These are phyloP conservation scores for Suhomyces sp. DNA, from an alignment of 805 yeast genomes.

Conservation along the genomic window DNA sequence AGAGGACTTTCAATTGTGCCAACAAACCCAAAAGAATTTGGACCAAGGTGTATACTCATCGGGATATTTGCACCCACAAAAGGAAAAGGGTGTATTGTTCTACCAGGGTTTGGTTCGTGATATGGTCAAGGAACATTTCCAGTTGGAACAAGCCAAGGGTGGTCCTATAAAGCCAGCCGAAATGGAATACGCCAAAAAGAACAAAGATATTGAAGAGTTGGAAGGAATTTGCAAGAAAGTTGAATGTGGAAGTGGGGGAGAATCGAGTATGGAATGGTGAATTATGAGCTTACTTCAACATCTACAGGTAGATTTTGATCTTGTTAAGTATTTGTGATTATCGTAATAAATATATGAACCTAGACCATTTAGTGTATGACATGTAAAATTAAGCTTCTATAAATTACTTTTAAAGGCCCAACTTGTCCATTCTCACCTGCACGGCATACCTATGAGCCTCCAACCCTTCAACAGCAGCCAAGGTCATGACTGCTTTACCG, in stretches of 20 bases:
- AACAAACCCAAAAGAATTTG: constrained; percentile 57
- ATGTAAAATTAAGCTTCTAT: too few relatives aligned
- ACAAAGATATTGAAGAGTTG: constrained; percentile 46
- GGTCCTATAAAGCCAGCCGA: constrained; percentile 52
- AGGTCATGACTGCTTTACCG: constrained; percentile 94
- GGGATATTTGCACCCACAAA: constrained; percentile 58
- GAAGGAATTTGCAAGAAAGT: constrained; percentile 50
- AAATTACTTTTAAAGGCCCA: constrained; percentile 50
- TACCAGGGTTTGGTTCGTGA: constrained; percentile 56
- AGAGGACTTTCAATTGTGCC: constrained; percentile 61
- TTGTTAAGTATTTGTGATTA: too few relatives aligned
- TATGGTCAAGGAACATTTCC: constrained; percentile 57
- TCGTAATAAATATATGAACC: too few relatives aligned
- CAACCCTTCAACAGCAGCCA: constrained; percentile 94
- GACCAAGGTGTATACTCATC: constrained; percentile 60
- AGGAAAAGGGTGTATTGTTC: constrained; percentile 58
- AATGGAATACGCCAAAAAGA: constrained; percentile 37
- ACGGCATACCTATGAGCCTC: constrained; percentile 98
- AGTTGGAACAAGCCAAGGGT: constrained; percentile 45
- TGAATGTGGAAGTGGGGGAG: constrained; percentile 39
- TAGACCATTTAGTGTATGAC: too few relatives aligned
- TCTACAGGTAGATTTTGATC: not conserved
- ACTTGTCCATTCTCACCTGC: constrained; percentile 84
- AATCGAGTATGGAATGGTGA: constrained; percentile 12
- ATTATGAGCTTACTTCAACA: too few relatives aligned